phyloP scores from a whole-genome alignment of 176 grass and related monocot genomes.

The Hordeum marinum region DNA sequence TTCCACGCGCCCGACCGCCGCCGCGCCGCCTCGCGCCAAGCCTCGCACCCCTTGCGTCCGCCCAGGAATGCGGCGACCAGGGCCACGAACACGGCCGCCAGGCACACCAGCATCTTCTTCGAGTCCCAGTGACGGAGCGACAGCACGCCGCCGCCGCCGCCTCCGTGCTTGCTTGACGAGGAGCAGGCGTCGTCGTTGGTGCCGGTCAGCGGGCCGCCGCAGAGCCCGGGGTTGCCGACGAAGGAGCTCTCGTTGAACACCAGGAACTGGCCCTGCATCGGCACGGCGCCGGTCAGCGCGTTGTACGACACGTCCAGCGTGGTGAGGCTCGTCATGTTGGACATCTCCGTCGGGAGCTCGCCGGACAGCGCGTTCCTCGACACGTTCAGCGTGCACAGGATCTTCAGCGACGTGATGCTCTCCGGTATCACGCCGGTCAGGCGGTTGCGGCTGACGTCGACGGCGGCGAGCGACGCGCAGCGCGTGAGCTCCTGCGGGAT shows the following conservation, averaged over 20 bases:
- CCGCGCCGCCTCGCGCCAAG: conserved; percentile 29
- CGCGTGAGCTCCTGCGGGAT: conserved; percentile 52
- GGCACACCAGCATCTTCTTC: conserved; percentile 37
- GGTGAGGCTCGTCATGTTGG: conserved; percentile 81
- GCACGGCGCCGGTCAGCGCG: conserved; percentile 49
- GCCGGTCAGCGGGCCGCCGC: conserved; percentile 20
- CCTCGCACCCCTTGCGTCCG: conserved; percentile 18
- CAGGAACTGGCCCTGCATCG: conserved; percentile 73
- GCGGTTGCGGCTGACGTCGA: conserved; percentile 79
- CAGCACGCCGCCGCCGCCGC: background rate
- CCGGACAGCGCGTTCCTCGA: conserved; percentile 60
- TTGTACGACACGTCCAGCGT: conserved; percentile 87
- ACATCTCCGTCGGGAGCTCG: conserved; percentile 48
- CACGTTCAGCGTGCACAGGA: conserved; percentile 78
- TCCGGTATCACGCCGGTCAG: conserved; percentile 62
- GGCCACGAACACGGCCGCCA: background rate
- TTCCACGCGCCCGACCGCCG: conserved; percentile 53
- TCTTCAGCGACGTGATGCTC: conserved; percentile 42
- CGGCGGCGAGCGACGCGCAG: conserved; percentile 40
- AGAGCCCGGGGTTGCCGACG: conserved; percentile 56
- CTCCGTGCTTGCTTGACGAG: background rate
- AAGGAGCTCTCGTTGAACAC: conserved; percentile 85
- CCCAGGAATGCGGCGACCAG: background rate
- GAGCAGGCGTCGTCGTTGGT: conserved; percentile 6
- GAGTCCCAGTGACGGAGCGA: background rate